phyloP scores from a whole-genome alignment of 768 basidiomycete species.

The Naganishia onofrii region DNA sequence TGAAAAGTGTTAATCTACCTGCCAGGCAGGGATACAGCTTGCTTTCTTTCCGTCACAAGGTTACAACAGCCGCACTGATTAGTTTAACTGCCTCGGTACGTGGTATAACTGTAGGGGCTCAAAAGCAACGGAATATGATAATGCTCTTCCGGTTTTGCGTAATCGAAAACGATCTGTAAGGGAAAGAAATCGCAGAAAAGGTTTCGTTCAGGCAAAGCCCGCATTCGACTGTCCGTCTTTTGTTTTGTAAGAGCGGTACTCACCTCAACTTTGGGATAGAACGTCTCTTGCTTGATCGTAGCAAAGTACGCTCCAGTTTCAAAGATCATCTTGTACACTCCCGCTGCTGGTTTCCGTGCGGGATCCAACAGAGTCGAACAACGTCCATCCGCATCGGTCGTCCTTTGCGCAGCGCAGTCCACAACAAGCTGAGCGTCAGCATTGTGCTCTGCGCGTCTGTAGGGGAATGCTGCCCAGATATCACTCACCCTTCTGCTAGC shows the following conservation, averaged over 20 bases:
- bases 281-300: slow-evolving; percentile 62
- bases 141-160: slow-evolving; percentile 72
- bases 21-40: background rate
- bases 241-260: slow-evolving; percentile 33
- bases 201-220: background rate
- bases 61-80: no score
- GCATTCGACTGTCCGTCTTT: background rate
- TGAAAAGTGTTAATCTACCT: background rate
- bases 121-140: slow-evolving; percentile 89
- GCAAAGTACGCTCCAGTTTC: slow-evolving; percentile 80
- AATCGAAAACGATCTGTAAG: slow-evolving; percentile 70
- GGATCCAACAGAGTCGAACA: slow-evolving; percentile 70
- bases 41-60: no score
- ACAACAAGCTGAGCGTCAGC: background rate
- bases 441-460: slow-evolving; percentile 15
- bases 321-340: slow-evolving; percentile 81
- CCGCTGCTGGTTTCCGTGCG: slow-evolving; percentile 57
- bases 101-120: slow-evolving; percentile 86
- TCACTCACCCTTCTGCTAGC: slow-evolving; percentile 63
- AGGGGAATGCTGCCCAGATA: background rate
- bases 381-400: slow-evolving; percentile 77
- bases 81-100: slow-evolving; percentile 75
- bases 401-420: slow-evolving; percentile 53
- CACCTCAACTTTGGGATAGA: slow-evolving; percentile 91
- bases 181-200: background rate